Conservation (phyloP, 768 basidiomycete species). For the Trametes cubensis region DNA sequence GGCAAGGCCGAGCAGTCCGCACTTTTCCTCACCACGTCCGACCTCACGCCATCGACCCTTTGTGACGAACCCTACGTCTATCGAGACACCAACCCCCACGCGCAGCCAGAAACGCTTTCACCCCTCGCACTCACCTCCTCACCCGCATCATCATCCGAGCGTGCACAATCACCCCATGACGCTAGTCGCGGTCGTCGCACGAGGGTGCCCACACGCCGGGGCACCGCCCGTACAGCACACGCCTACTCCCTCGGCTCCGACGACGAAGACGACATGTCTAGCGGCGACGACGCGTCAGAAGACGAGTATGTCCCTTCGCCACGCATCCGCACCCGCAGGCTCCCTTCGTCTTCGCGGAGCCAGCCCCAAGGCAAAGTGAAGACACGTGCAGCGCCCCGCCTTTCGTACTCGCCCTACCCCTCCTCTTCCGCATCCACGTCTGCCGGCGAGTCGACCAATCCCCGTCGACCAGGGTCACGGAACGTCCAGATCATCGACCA, state of each 20-base stretch:
- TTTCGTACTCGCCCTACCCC: slow-evolving; percentile 23
- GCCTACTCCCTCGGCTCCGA: slow-evolving; percentile 3
- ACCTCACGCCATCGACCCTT: not conserved
- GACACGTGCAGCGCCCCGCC: slow-evolving; percentile 3
- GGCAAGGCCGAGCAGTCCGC: slow-evolving; percentile 2
- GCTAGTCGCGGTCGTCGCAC: not conserved
- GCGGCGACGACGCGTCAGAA: slow-evolving; percentile 44
- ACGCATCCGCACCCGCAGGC: slow-evolving; percentile 11
- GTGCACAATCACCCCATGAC: not conserved
- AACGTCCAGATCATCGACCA: slow-evolving; percentile 46
- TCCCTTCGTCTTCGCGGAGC: slow-evolving; percentile 10
- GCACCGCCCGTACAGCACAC: not conserved
- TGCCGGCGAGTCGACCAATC: slow-evolving; percentile 29
- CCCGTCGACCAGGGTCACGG: slow-evolving; percentile 38
- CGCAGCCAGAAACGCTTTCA: not conserved
- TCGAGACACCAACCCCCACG: not conserved
- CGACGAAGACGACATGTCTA: slow-evolving; percentile 10
- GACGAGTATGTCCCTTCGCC: slow-evolving; percentile 51
- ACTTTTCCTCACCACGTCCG: slow-evolving; percentile 1
- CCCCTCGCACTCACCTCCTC: slow-evolving; percentile 13
- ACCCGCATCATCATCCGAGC: not conserved
- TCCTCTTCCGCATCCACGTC: slow-evolving; percentile 35
- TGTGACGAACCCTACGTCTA: slow-evolving; percentile 12
- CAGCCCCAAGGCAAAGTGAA: not conserved
- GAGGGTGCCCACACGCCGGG: not conserved